These are phyloP conservation scores for Aureobasidium lini DNA, from an alignment of 2,329 filamentous ascomycete species.

Conservation along the genomic window DNA sequence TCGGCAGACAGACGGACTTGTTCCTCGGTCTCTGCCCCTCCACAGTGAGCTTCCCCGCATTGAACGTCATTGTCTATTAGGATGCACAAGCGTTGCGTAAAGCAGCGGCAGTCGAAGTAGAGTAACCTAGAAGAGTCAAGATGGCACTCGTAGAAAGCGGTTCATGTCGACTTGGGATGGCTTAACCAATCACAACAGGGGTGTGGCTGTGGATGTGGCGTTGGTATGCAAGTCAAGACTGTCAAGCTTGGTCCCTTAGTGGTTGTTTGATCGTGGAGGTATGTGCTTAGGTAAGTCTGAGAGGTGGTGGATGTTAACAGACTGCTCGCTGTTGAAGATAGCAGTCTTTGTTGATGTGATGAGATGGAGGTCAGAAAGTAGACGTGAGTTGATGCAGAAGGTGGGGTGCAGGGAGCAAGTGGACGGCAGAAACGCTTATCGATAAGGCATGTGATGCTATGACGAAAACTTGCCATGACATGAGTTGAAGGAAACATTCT, in stretches of 20 bases:
- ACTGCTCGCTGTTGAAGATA: background rate
- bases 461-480: background rate
- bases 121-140: background rate
- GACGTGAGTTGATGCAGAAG: background rate
- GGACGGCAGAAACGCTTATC: background rate
- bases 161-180: background rate
- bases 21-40: constrained; percentile 10
- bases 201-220: background rate
- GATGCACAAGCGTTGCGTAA: background rate
- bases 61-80: background rate
- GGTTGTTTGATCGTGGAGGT: too few relatives aligned
- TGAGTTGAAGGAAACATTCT: background rate
- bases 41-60: constrained; percentile 2
- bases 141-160: background rate
- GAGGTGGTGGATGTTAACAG: background rate
- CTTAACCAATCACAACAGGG: background rate
- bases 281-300: too few relatives aligned
- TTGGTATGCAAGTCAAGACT: background rate
- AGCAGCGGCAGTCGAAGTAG: background rate
- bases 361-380: background rate
- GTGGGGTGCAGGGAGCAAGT: background rate
- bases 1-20: background rate
- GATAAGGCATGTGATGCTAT: background rate
- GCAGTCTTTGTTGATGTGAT: background rate
- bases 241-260: too few relatives aligned